Evolutionary conservation across 1,139 yeast species (phyloP), one percentile per base, ranked within the genome.

Genomic region (Yamadazyma pseudoaaseri): DNA sequence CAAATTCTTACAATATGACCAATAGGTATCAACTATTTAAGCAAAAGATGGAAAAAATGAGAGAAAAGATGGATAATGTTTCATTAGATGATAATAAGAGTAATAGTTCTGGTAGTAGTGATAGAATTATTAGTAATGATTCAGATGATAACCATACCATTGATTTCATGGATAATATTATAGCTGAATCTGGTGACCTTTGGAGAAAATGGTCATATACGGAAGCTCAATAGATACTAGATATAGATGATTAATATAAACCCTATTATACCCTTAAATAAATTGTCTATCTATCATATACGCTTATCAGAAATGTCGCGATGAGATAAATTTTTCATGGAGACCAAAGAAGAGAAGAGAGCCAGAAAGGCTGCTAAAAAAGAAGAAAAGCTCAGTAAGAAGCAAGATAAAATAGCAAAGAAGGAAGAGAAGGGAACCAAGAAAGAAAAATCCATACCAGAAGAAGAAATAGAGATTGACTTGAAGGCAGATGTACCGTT

Each of bases 181-280:
- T 87, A 28, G 63, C 65, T 33, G 95, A 84, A 55, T 90, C 95
- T 2, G 95, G 95, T 12, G 95, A 86, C 49, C 66, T 86, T 33
- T 87, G 95, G 95, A 69, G 96, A 41, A 82, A 81, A 47, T 86
- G 95, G 89, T 62, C 84, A 28, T 84, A 89, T 81, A 65, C 73
- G 51, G 90, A 82, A 52, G 25, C 25, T 22, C 25, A 22, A 22
- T 22, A 22, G 13, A 18, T 18, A 18, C 9, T n/a, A n/a, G n/a
- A n/a, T n/a, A n/a, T n/a, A n/a, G n/a, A n/a, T n/a, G n/a, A n/a
- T n/a, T n/a, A n/a, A n/a, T n/a, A n/a, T n/a, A n/a, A n/a, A n/a
- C n/a, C n/a, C n/a, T 18, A 7, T 18, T 18, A 18, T 18, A 18
- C 21, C 21, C 21, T 18, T 18, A 7, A 10, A 7, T 18, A 18